These are phyloP conservation scores for Myotisia sp. DNA, from an alignment of 2,329 filamentous ascomycete genomes.

Conservation along the genomic window DNA sequence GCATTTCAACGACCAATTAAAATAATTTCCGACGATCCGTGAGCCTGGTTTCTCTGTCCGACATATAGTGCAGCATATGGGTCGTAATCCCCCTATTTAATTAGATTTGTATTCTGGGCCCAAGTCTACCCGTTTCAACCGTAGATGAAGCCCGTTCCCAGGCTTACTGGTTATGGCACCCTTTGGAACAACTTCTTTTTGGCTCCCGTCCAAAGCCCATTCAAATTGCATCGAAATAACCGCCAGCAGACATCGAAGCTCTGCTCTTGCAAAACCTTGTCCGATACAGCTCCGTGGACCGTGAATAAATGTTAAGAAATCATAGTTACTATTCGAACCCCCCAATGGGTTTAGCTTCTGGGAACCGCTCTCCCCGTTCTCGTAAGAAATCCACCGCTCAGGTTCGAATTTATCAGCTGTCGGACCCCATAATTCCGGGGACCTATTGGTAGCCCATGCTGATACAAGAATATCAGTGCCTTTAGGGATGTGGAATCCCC, in stretches of 20 bases:
- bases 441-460: slow-evolving; percentile 57
- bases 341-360: slow-evolving; percentile 40
- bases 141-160: too few species aligned
- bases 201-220: too few species aligned
- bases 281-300: slow-evolving; percentile 27
- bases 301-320: slow-evolving; percentile 28
- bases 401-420: slow-evolving; percentile 62
- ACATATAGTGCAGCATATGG: too few species aligned
- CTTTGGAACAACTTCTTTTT: too few species aligned
- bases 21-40: too few species aligned
- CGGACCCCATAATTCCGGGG: slow-evolving; percentile 55
- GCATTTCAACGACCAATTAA: too few species aligned
- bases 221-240: slow-evolving; percentile 24
- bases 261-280: slow-evolving; percentile 31
- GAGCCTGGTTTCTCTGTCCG: too few species aligned
- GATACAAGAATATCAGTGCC: slow-evolving; percentile 56
- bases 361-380: slow-evolving; percentile 41
- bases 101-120: too few species aligned
- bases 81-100: too few species aligned
- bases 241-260: slow-evolving; percentile 28
- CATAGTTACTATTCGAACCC: slow-evolving; percentile 25
- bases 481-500: slow-evolving; percentile 50
- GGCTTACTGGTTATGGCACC: too few species aligned
- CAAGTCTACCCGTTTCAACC: too few species aligned
- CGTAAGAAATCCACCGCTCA: slow-evolving; percentile 53